Evolutionary conservation across 2,329 filamentous ascomycete genomes (phyloP).

Genomic region (Sclerotinia nivalis): DNA sequence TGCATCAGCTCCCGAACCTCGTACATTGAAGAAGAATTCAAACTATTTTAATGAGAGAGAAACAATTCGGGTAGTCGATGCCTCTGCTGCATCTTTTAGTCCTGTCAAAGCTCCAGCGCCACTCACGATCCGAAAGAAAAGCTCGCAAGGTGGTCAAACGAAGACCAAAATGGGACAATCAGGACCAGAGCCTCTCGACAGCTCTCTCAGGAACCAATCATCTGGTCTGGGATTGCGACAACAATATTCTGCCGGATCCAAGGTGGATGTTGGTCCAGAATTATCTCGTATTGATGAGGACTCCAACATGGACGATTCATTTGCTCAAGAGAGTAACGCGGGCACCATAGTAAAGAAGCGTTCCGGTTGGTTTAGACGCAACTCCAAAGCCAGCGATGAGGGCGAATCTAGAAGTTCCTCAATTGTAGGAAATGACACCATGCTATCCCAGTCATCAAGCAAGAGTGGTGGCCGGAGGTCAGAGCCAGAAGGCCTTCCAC

Average conservation of each 20-base stretch:
- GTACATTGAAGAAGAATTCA: slow-evolving; percentile 19
- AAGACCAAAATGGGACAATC: neutral
- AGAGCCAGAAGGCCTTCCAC: slow-evolving; percentile 20
- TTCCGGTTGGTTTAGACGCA: slow-evolving; percentile 41
- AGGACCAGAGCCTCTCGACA: slow-evolving; percentile 1
- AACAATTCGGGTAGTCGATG: slow-evolving; percentile 38
- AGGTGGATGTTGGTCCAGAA: slow-evolving; percentile 24
- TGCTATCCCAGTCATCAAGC: slow-evolving; percentile 28
- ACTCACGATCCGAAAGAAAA: slow-evolving; percentile 41
- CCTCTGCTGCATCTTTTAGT: slow-evolving; percentile 32
- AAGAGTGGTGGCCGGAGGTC: slow-evolving; percentile 23
- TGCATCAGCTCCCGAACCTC: slow-evolving; percentile 40
- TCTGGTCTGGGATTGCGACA: slow-evolving; percentile 32
- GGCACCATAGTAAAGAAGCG: slow-evolving; percentile 38
- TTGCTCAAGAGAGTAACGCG: slow-evolving; percentile 30
- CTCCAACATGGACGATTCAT: slow-evolving; percentile 27
- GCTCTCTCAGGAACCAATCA: slow-evolving; percentile 16
- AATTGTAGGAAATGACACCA: slow-evolving; percentile 21
- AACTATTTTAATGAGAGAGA: slow-evolving; percentile 29
- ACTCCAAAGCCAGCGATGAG: slow-evolving; percentile 34
- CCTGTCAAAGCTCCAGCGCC: slow-evolving; percentile 40
- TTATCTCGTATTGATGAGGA: slow-evolving; percentile 32
- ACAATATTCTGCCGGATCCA: slow-evolving; percentile 29
- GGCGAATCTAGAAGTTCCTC: slow-evolving; percentile 29
- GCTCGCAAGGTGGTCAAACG: slow-evolving; percentile 28